Evolutionary conservation across 1,284 basidiomycete species (phyloP), one percentile per base, ranked within the genome.

Genomic region (Ustilago esculenta): DNA sequence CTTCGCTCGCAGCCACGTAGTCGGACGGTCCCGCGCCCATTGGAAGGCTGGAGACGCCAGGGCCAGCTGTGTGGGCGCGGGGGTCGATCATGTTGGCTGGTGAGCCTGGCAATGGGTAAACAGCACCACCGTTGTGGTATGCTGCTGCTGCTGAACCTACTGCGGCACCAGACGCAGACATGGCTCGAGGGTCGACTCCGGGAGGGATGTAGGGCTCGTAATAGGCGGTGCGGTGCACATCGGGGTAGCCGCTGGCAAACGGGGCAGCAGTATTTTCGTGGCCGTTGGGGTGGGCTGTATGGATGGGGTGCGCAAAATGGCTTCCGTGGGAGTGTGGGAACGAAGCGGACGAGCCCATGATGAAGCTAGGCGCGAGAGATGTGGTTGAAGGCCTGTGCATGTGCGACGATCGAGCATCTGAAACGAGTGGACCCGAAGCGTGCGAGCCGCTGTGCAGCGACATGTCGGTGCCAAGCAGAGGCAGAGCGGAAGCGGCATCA

Each of bases 201-300:
- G 58, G 42, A 37, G 59, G 53, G 21, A 51, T 32, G 20, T 50
- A 32, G 17, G 45, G 53, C 32, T 64, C 60, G 25, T 64, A 64
- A 35, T 40, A 64, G 24, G 54, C 60, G 4, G 54, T 39, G 17
- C 60, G 44, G 23, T 64, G 53, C 18, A 64, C 60, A 30, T 64
- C 60, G 3, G 54, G 60, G 32, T 64, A 64, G 9, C 49, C 48
- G 29, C 39, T 47, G 4, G 49, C 49, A 21, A 57, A 53, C n/a
- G n/a, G n/a, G 12, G 44, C 40, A 29, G 24, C 25, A 2, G 52
- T 4, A 20, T 32, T 25, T 3, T 54, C 51, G 20, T 53, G 36
- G 27, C 23, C 24, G 25, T 30, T 36, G 20, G 37, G 8, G 5
- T 23, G 24, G 0, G 36, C 17, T 5, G 32, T 35, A n/a, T 29